Percentiles rank a stretch among this genome's conserved stretches.
These are phyloP conservation scores for Gynandropsis gynandra DNA, from an alignment of 345 rosid species.

Conservation along the genomic window DNA sequence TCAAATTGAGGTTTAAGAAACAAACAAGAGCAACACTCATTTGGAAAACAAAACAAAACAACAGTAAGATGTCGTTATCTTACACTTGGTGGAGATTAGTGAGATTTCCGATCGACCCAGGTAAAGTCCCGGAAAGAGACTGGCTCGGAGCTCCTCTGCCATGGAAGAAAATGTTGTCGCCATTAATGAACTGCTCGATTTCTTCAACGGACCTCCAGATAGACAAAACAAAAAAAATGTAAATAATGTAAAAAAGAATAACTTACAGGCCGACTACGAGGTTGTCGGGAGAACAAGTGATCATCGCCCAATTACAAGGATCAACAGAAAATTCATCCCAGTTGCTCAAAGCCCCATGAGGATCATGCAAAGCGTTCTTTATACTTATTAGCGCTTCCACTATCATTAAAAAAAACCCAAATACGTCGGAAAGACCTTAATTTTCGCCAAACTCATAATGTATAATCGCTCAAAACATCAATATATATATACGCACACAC, in stretches of 20 bases:
- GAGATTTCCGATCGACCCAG: conserved; percentile 69
- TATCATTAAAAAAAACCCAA: conserved; percentile 23
- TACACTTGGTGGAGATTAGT: conserved; percentile 90
- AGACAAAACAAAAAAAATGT: neutral
- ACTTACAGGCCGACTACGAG: conserved; percentile 78
- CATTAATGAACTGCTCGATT: conserved; percentile 15
- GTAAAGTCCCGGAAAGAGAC: conserved; percentile 77
- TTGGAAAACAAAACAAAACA: conserved; percentile 6
- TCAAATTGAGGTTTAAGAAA: conserved; percentile 5
- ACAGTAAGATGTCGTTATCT: conserved; percentile 18
- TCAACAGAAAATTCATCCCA: conserved; percentile 95
- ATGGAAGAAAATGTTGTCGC: conserved; percentile 15
- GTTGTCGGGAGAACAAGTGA: conserved; percentile 74
- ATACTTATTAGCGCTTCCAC: conserved; percentile 78
- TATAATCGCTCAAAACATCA: neutral
- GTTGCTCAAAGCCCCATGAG: conserved; percentile 78
- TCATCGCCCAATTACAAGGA: conserved; percentile 98
- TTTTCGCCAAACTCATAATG: neutral
- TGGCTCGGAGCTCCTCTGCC: conserved; percentile 90
- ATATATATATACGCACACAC: neutral
- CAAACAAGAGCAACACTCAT: conserved; percentile 3
- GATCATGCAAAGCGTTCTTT: conserved; percentile 51
- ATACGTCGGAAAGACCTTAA: neutral
- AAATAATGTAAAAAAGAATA: neutral
- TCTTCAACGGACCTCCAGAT: neutral